phyloP scores from a whole-genome alignment of 805 yeast species.

The Komagataella pastoris region DNA sequence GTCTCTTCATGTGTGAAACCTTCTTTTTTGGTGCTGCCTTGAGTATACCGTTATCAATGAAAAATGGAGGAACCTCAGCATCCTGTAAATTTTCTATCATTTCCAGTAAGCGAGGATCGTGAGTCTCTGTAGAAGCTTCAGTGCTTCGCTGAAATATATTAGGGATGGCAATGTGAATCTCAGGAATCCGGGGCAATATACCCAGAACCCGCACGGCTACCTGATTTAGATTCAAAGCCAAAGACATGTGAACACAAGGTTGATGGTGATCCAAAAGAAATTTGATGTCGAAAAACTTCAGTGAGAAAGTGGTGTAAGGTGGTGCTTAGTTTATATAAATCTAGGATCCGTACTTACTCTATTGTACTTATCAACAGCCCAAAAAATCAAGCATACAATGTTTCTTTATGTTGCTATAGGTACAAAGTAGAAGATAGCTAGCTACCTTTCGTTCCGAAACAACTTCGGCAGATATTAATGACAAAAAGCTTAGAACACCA shows the following conservation, averaged over 20 bases:
- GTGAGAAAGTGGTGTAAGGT: not conserved
- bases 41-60: conserved; percentile 57
- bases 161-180: conserved; percentile 8
- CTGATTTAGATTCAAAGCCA: conserved; percentile 1
- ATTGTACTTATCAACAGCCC: too few species aligned
- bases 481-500: too few species aligned
- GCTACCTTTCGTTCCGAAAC: too few species aligned
- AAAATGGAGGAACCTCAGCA: conserved; percentile 22
- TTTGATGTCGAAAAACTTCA: not conserved
- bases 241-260: not conserved
- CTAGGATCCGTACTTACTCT: too few species aligned
- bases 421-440: too few species aligned
- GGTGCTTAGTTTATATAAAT: too few species aligned
- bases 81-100: conserved; percentile 26
- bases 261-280: not conserved
- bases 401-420: too few species aligned
- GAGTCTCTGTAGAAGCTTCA: conserved; percentile 4
- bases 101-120: conserved; percentile 16
- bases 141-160: conserved; percentile 7
- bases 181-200: conserved; percentile 4
- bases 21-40: conserved; percentile 93
- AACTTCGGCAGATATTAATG: too few species aligned
- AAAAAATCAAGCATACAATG: too few species aligned
- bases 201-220: not conserved
- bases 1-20: conserved; percentile 73